A percentile compares a stretch with the other conserved stretches of the same genome.
Conservation (phyloP, 2,329 filamentous ascomycete species). For the Xylariaceae sp. region DNA sequence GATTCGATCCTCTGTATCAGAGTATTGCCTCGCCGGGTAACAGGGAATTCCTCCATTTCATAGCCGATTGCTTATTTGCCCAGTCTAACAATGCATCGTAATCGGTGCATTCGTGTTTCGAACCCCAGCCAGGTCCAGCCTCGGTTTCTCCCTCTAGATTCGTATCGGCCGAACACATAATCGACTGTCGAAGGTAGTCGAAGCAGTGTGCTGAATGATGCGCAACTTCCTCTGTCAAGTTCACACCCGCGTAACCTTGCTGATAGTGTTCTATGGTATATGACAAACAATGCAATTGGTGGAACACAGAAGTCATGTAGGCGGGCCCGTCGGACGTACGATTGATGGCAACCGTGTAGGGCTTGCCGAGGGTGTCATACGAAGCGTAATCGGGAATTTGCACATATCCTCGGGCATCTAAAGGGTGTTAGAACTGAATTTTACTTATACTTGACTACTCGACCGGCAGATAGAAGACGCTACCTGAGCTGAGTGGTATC, state of each 20-base stretch:
- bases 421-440: not conserved
- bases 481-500: constrained; percentile 33
- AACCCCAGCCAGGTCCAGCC: constrained; percentile 35
- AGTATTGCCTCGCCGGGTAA: constrained; percentile 26
- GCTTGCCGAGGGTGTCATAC: constrained; percentile 29
- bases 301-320: constrained; percentile 38
- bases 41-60: constrained; percentile 30
- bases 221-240: constrained; percentile 31
- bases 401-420: constrained; percentile 32
- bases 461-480: not conserved
- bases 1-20: not conserved
- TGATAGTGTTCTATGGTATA: constrained; percentile 34
- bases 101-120: constrained; percentile 33
- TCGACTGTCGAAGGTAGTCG: constrained; percentile 36
- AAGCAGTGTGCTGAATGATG: constrained; percentile 37
- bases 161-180: constrained; percentile 37
- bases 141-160: constrained; percentile 36
- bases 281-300: constrained; percentile 38
- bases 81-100: constrained; percentile 34
- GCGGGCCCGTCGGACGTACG: constrained; percentile 31
- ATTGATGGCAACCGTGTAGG: constrained; percentile 29
- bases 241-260: constrained; percentile 31
- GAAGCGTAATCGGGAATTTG: constrained; percentile 26
- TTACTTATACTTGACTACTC: not conserved
- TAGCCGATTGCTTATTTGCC: constrained; percentile 31